Evolutionary conservation across 345 rosid species (phyloP).

Genomic region (Iberis pinnata): DNA sequence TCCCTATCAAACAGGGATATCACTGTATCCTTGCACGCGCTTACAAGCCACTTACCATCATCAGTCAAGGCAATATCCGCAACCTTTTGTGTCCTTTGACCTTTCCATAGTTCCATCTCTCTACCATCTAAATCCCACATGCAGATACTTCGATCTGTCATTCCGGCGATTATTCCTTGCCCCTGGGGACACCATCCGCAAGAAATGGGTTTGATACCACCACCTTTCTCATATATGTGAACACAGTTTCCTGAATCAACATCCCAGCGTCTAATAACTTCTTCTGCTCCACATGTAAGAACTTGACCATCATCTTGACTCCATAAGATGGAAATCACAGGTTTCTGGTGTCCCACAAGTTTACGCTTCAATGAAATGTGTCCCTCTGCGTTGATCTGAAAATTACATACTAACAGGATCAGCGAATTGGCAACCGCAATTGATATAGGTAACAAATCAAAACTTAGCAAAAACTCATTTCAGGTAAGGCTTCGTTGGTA

Average conservation of each 20-base stretch:
- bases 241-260: constrained; percentile 50
- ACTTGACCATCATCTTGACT: constrained; percentile 54
- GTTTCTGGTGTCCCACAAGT: constrained; percentile 47
- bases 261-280: constrained; percentile 59
- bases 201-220: constrained; percentile 51
- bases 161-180: constrained; percentile 44
- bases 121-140: constrained; percentile 66
- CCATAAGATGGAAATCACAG: constrained; percentile 55
- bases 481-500: not conserved
- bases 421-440: constrained; percentile 5
- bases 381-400: constrained; percentile 43
- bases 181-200: constrained; percentile 67
- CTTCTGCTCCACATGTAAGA: constrained; percentile 66
- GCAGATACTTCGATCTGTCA: constrained; percentile 56
- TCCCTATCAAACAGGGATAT: constrained; percentile 55
- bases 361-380: constrained; percentile 42
- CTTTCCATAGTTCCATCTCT: constrained; percentile 66
- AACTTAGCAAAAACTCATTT: constrained; percentile 3
- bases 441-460: constrained; percentile 1
- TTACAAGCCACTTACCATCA: constrained; percentile 59
- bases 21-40: constrained; percentile 45
- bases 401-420: constrained; percentile 9
- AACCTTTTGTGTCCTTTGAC: constrained; percentile 45
- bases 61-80: constrained; percentile 60
- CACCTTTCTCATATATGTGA: constrained; percentile 44